Base-by-base conservation (phyloP, 1,284 basidiomycete genomes). In the Trichosporon faecale region DNA sequence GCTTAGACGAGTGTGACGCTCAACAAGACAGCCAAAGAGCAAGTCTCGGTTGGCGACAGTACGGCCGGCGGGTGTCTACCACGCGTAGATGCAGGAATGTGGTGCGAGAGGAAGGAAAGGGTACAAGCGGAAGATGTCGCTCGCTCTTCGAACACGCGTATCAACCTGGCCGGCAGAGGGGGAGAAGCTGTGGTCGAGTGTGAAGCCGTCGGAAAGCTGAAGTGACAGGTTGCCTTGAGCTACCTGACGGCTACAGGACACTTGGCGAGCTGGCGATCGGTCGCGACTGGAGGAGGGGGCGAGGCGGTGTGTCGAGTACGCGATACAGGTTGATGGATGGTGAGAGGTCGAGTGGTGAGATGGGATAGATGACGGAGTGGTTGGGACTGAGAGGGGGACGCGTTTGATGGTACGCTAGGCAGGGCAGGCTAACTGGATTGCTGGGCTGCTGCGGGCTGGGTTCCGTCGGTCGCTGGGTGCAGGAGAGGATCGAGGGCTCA, bases 321-420 rank as follows among this genome's bases (percentile, higher is more conserved):
- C 57, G 57, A 61, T 31, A 29, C 57, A 31, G 57, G 57, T 61
- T 31, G 57, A 61, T 61, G 57, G 57, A 31, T 61, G 29, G n/a
- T 61, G 57, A 31, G 57, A 61, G 57, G 57, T 61, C 57, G 57
- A 61, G 57, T 33, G n/a, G 57, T n/a, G 57, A 31, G 57, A 61
- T 61, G 57, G 57, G 57, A 33, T 31, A 61, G 27, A 31, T 61
- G 57, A 61, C 57, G 27, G 57, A 61, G 57, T 31, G 57, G 57
- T 33, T 61, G 57, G 29, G 57, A 61, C 18, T 33, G 57, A 18
- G n/a, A 61, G 27, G 57, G 57, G 57, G 57, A 61, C 57, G 57
- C 57, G 57, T 61, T 31, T 61, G 57, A 61, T 61, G 57, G 57
- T 61, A 31, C 27, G 57, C 57, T 61, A n/a, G 27, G 29, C 18